Percentiles rank a stretch among this genome's conserved stretches.
Conservation (phyloP, 345 rosid genomes). For the Gynandropsis gynandra region DNA sequence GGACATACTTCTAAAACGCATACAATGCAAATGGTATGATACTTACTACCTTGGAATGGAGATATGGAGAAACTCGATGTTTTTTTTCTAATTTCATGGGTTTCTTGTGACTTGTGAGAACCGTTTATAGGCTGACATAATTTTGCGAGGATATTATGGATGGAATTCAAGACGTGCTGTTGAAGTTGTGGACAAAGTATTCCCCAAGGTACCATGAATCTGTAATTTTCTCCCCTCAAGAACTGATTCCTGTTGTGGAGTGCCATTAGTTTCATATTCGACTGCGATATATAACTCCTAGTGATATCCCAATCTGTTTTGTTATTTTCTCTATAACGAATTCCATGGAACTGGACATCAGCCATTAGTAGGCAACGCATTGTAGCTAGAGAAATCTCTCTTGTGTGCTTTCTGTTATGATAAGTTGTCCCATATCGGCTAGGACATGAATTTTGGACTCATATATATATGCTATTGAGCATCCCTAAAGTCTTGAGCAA, state of each 20-base stretch:
- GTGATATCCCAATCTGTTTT: no score
- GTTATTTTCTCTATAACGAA: no score
- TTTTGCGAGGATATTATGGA: conserved; percentile 80
- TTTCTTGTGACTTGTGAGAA: background rate
- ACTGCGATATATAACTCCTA: no score
- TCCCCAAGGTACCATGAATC: conserved; percentile 59
- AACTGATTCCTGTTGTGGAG: background rate
- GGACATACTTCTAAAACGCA: conserved; percentile 3
- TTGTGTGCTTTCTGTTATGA: no score
- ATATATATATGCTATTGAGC: no score
- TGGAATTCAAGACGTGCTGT: conserved; percentile 96
- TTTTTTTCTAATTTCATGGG: conserved; percentile 7
- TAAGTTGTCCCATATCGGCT: background rate
- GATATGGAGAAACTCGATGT: conserved; percentile 7
- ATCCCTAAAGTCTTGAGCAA: no score
- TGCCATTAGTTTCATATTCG: background rate
- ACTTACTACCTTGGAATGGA: background rate
- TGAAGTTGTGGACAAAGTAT: conserved; percentile 64
- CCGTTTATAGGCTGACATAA: conserved; percentile 65
- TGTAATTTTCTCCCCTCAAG: background rate
- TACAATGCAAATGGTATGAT: conserved; percentile 12
- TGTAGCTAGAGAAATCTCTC: no score
- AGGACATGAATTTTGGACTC: no score
- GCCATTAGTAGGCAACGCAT: no score
- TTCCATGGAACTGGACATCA: no score